Evolutionary conservation across 495 filamentous ascomycete genomes (phyloP).

Genomic region (Ramalina intermedia): DNA sequence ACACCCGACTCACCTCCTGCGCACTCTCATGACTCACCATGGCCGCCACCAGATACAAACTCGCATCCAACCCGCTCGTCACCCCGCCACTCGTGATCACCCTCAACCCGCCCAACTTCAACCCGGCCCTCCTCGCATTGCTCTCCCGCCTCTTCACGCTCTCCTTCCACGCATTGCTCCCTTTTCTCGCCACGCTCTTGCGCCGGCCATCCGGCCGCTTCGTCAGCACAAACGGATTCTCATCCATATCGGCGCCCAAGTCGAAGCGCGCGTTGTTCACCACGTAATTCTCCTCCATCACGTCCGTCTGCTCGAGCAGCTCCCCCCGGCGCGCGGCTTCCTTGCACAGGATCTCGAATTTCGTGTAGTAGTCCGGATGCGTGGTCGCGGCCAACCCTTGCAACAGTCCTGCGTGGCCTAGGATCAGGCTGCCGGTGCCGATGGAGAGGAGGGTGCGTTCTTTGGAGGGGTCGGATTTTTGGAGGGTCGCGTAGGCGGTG

Average conservation of each 20-base stretch:
- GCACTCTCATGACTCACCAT: constrained; percentile 54
- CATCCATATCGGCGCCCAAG: constrained; percentile 52
- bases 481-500: constrained; percentile 50
- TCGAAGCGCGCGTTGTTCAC: constrained; percentile 72
- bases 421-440: constrained; percentile 59
- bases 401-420: constrained; percentile 58
- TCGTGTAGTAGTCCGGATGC: constrained; percentile 45
- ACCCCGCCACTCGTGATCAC: constrained; percentile 67
- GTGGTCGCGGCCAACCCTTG: constrained; percentile 60
- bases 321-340: constrained; percentile 37
- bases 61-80: constrained; percentile 62
- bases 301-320: constrained; percentile 46
- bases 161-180: constrained; percentile 55
- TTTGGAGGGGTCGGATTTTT: constrained; percentile 48
- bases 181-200: constrained; percentile 52
- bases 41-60: constrained; percentile 61
- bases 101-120: constrained; percentile 53
- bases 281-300: constrained; percentile 64
- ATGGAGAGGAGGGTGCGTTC: constrained; percentile 63
- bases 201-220: constrained; percentile 46
- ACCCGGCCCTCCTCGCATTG: constrained; percentile 47
- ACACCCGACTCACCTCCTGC: constrained; percentile 47
- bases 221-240: constrained; percentile 58
- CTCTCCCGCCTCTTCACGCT: constrained; percentile 51
- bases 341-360: constrained; percentile 53